These are phyloP conservation scores for Trametes elegans DNA, from an alignment of 768 basidiomycete species.

Conservation along the genomic window DNA sequence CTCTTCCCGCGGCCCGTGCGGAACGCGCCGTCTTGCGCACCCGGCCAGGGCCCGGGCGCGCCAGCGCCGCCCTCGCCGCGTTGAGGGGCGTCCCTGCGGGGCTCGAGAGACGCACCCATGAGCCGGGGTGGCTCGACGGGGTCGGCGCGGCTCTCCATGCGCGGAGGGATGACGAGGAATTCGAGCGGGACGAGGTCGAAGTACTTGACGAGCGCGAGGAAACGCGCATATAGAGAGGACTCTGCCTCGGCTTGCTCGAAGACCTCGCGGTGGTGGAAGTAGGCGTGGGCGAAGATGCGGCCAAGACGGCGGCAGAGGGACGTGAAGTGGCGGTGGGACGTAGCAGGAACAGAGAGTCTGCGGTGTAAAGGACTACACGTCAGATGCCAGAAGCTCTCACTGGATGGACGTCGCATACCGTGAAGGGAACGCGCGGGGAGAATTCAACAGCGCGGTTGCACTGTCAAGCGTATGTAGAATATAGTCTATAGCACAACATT, in stretches of 20 bases:
- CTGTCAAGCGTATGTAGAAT: constrained; percentile 91
- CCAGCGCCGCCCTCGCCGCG: background rate
- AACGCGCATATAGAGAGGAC: constrained; percentile 86
- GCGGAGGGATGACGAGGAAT: constrained; percentile 76
- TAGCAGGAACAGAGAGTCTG: constrained; percentile 77
- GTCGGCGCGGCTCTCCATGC: constrained; percentile 21
- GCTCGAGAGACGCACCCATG: constrained; percentile 40
- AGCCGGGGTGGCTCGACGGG: constrained; percentile 40
- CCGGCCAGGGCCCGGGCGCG: background rate
- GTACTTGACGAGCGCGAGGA: constrained; percentile 76
- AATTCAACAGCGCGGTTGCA: constrained; percentile 88
- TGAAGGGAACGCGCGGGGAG: constrained; percentile 88
- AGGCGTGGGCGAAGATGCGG: constrained; percentile 94
- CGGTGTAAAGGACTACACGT: constrained; percentile 16
- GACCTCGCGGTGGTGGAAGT: constrained; percentile 89
- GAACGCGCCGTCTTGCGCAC: background rate
- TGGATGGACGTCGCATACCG: constrained; percentile 55
- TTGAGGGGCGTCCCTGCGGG: constrained; percentile 16
- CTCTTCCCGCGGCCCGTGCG: constrained; percentile 9
- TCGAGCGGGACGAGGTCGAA: constrained; percentile 82
- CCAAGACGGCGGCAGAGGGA: constrained; percentile 89
- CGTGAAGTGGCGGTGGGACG: constrained; percentile 85
- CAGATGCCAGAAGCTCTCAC: too few relatives aligned
- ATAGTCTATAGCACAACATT: constrained; percentile 98
- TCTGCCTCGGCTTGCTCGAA: constrained; percentile 92